These are phyloP conservation scores for Boletus vermiculosoides DNA, from an alignment of 768 basidiomycete genomes.

Conservation along the genomic window DNA sequence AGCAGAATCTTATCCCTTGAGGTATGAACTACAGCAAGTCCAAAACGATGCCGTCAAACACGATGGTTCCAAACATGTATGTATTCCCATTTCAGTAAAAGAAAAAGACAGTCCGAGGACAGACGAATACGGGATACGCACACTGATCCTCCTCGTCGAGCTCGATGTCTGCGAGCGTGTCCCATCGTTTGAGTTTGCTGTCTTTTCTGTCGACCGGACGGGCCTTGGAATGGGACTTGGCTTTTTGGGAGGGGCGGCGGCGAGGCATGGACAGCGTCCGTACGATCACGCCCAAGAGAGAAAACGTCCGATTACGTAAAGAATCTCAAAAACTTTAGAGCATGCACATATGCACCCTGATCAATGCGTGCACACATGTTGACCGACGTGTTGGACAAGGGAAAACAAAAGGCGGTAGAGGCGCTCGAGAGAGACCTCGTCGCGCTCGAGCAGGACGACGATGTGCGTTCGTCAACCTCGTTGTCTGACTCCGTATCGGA, in stretches of 20 bases:
- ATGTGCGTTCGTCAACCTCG: not conserved
- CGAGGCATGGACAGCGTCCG: constrained; percentile 48
- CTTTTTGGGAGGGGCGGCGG: constrained; percentile 38
- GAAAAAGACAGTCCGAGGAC: not conserved
- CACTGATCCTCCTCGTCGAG: constrained; percentile 80
- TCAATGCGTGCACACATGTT: not conserved
- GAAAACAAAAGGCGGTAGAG: not conserved
- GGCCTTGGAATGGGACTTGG: constrained; percentile 36
- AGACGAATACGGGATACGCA: constrained; percentile 36
- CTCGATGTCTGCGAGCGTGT: constrained; percentile 63
- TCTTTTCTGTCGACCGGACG: constrained; percentile 52
- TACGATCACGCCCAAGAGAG: not conserved
- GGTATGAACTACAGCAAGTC: constrained; percentile 54
- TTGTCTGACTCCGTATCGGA: not conserved
- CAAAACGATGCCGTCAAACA: not conserved
- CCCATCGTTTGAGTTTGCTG: constrained; percentile 62
- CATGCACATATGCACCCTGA: too few relatives aligned
- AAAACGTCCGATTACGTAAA: constrained; percentile 21
- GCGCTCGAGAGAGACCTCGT: not conserved
- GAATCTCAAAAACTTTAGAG: not conserved
- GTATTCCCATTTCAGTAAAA: not conserved
- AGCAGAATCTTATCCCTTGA: constrained; percentile 77
- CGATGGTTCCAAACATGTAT: not conserved
- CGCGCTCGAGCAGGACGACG: constrained; percentile 2
- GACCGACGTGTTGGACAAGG: constrained; percentile 5